A percentile compares a stretch with the other conserved stretches of the same genome.
These are phyloP conservation scores for Gremmenia infestans DNA, from an alignment of 2,329 filamentous ascomycete species.

Conservation along the genomic window DNA sequence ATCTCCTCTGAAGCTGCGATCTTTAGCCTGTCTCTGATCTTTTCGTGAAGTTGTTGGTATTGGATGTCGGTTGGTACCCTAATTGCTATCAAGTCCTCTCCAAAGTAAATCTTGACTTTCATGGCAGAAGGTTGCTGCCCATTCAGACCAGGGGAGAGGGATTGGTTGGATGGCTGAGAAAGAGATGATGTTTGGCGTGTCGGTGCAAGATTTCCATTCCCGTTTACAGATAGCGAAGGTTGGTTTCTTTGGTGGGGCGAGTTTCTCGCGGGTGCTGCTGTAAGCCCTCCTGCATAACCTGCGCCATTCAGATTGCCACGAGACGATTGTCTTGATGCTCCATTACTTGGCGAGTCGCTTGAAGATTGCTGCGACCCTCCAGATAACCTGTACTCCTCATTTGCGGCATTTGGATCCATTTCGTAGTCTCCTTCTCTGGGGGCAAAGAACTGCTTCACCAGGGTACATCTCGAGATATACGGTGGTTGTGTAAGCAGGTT, in stretches of 20 bases:
- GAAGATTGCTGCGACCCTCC: constrained; percentile 64
- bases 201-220: constrained; percentile 16
- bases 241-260: constrained; percentile 34
- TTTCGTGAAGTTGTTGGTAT: constrained; percentile 73
- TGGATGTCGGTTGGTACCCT: constrained; percentile 77
- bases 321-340: constrained; percentile 60
- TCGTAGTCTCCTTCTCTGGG: constrained; percentile 90
- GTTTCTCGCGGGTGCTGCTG: constrained; percentile 42
- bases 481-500: constrained; percentile 77
- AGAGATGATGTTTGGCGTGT: constrained; percentile 31
- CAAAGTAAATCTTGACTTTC: constrained; percentile 94
- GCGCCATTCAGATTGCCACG: constrained; percentile 57
- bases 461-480: constrained; percentile 76
- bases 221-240: constrained; percentile 30
- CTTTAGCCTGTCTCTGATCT: constrained; percentile 79
- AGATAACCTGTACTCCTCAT: constrained; percentile 72
- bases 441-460: constrained; percentile 87
- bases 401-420: constrained; percentile 64
- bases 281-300: constrained; percentile 48
- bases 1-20: constrained; percentile 65
- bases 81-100: constrained; percentile 87
- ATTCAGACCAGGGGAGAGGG: constrained; percentile 46
- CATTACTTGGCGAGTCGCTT: constrained; percentile 54
- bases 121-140: constrained; percentile 48
- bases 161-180: constrained; percentile 52